These are phyloP conservation scores for Naganishia onofrii DNA, from an alignment of 768 basidiomycete genomes.

Conservation along the genomic window DNA sequence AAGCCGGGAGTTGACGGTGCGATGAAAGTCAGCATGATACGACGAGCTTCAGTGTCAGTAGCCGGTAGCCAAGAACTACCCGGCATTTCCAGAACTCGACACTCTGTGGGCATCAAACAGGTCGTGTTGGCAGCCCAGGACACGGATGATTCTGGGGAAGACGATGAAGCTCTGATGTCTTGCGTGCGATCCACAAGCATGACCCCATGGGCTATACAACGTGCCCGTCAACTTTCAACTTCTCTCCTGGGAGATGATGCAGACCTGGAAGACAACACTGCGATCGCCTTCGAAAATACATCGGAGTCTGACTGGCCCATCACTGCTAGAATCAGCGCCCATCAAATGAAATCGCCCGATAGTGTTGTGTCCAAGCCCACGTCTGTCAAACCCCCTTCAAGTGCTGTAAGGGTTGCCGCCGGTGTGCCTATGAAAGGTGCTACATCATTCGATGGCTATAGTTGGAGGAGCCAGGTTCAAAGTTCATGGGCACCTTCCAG, in stretches of 20 bases:
- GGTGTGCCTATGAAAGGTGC: neutral
- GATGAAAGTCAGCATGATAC: no score
- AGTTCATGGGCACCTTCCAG: neutral
- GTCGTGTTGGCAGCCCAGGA: neutral
- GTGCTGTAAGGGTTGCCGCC: neutral
- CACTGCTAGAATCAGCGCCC: neutral
- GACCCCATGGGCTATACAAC: neutral
- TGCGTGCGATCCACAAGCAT: neutral
- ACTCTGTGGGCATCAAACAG: neutral
- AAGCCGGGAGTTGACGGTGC: no score
- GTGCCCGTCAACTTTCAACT: neutral
- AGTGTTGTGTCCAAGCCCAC: neutral
- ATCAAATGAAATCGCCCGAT: neutral
- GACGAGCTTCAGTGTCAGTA: neutral
- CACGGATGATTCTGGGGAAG: neutral
- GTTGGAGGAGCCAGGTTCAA: constrained; percentile 3
- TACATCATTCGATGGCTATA: neutral
- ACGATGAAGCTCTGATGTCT: neutral
- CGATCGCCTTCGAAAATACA: neutral
- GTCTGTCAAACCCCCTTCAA: neutral
- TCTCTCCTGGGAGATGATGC: neutral
- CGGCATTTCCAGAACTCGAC: no score
- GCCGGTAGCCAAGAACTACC: neutral
- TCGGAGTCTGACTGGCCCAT: neutral
- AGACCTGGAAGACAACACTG: neutral